Conservation (phyloP, 768 basidiomycete genomes). For the Leucocoprinus leucothites region DNA sequence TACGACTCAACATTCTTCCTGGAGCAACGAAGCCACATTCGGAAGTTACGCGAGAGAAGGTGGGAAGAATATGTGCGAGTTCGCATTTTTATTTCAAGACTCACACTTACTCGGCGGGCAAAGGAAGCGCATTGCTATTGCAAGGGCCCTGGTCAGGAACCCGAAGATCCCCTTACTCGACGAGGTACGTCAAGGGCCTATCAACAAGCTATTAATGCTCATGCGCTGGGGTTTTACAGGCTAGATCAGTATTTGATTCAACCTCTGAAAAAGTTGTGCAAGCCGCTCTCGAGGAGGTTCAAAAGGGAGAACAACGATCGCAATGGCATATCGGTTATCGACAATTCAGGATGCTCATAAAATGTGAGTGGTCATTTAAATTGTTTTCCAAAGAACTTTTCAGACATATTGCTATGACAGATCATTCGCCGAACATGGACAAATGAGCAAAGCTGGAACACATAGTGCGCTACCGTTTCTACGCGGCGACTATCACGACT, state of each 20-base stretch:
- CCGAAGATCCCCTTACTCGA: constrained; percentile 78
- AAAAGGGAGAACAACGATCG: constrained; percentile 82
- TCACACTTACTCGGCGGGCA: constrained; percentile 79
- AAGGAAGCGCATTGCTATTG: constrained; percentile 71
- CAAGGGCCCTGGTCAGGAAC: constrained; percentile 75
- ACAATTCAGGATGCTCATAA: constrained; percentile 85
- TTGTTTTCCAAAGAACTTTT: neutral
- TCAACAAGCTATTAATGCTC: neutral
- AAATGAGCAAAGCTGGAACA: constrained; percentile 73
- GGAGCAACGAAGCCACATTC: constrained; percentile 67
- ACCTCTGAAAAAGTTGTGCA: constrained; percentile 88
- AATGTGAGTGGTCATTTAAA: constrained; percentile 52
- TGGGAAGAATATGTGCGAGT: constrained; percentile 70
- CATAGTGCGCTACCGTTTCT: constrained; percentile 66
- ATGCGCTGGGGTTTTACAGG: constrained; percentile 24
- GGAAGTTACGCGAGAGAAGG: constrained; percentile 74
- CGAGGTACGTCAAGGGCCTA: constrained; percentile 30
- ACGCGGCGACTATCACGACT: constrained; percentile 66
- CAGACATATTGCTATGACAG: constrained; percentile 24
- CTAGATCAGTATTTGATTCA: constrained; percentile 80
- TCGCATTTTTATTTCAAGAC: constrained; percentile 85
- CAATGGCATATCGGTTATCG: constrained; percentile 85
- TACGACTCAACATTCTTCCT: constrained; percentile 80
- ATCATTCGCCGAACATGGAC: constrained; percentile 78
- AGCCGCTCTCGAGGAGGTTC: constrained; percentile 81